Evolutionary conservation across 2,329 filamentous ascomycete species (phyloP).

Genomic region (Aspergillus pseudonomiae): DNA sequence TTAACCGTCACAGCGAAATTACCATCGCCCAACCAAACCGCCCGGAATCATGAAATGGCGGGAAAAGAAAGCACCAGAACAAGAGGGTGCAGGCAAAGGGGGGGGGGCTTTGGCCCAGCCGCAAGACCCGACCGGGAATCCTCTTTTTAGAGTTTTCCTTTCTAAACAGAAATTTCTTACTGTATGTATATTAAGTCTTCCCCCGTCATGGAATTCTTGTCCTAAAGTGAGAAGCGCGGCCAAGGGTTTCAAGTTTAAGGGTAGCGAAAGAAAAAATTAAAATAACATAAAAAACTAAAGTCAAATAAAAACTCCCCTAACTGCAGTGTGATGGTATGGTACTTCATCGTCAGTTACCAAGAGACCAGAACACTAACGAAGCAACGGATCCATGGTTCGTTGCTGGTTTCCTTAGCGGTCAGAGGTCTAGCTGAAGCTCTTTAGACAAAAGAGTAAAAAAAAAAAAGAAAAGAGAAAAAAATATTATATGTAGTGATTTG

Average conservation of each 20-base stretch:
- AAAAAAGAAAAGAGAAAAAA: neutral
- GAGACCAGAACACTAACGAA: conserved; percentile 1
- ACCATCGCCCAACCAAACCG: conserved; percentile 5
- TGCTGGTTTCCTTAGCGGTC: neutral
- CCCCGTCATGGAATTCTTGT: neutral
- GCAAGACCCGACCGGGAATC: conserved; percentile 4
- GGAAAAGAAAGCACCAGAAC: neutral
- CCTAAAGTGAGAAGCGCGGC: neutral
- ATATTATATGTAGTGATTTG: neutral
- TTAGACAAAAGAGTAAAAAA: too few species aligned
- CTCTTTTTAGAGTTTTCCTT: conserved; percentile 2
- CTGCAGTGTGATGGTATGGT: neutral
- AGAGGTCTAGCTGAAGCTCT: neutral
- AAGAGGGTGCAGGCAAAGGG: neutral
- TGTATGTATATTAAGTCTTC: neutral
- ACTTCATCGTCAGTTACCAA: neutral
- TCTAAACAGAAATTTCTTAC: neutral
- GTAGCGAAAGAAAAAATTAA: neutral
- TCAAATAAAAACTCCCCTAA: conserved; percentile 1
- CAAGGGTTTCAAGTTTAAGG: conserved; percentile 2
- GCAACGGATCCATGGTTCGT: neutral
- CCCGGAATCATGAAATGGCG: neutral
- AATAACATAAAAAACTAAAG: neutral
- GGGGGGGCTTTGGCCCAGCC: neutral
- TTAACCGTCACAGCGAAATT: conserved; percentile 4